Evolutionary conservation across 768 basidiomycete species (phyloP).

Genomic region (Mycena galopus): DNA sequence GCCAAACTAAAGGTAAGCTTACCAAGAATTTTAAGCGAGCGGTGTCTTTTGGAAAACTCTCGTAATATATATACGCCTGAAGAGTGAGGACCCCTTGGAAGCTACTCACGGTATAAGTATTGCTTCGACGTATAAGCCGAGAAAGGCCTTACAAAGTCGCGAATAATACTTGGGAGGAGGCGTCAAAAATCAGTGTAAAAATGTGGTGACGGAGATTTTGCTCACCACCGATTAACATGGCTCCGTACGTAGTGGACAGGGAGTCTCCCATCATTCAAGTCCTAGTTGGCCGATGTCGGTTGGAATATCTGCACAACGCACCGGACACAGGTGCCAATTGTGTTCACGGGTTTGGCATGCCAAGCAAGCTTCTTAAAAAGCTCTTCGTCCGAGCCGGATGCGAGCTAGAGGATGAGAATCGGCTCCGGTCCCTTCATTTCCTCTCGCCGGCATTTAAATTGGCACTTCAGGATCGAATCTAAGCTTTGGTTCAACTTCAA

Average conservation of each 20-base stretch:
- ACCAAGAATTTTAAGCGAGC: conserved; percentile 32
- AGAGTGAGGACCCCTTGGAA: conserved; percentile 39
- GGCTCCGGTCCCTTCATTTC: not conserved
- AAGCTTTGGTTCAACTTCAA: not conserved
- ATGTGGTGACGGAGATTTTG: not conserved
- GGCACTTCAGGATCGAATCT: not conserved
- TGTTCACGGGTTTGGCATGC: not conserved
- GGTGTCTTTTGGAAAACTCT: conserved; percentile 35
- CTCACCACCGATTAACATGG: conserved; percentile 40
- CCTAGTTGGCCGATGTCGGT: no score
- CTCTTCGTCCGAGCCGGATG: not conserved
- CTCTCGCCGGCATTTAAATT: not conserved
- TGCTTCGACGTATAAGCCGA: not conserved
- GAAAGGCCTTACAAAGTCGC: conserved; percentile 33
- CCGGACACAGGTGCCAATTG: no score
- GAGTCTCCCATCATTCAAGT: not conserved
- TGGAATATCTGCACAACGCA: no score
- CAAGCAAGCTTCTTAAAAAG: not conserved
- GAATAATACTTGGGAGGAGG: conserved; percentile 28
- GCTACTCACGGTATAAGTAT: conserved; percentile 2
- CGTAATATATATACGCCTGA: conserved; percentile 39
- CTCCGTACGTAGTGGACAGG: conserved; percentile 35
- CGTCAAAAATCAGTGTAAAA: not conserved
- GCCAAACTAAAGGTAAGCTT: not conserved
- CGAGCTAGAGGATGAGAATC: not conserved